Conservation (phyloP, 2,329 filamentous ascomycete genomes). For the Penicillium aurantiogriseum region DNA sequence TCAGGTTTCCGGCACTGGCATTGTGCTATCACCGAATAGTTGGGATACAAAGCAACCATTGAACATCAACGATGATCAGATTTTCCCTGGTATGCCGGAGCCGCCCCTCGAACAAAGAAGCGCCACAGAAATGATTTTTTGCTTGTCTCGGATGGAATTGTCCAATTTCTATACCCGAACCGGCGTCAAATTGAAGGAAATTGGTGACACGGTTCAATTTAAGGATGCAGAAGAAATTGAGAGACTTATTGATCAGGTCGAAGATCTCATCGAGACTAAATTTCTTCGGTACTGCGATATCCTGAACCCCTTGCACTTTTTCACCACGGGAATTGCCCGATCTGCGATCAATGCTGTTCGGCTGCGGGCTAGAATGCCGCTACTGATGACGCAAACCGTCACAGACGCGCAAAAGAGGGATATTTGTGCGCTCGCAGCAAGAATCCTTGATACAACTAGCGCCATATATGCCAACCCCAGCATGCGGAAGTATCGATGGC, state of each 20-base stretch:
- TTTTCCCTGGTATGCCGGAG: slow-evolving; percentile 41
- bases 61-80: slow-evolving; percentile 34
- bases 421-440: slow-evolving; percentile 11
- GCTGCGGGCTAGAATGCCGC: slow-evolving; percentile 44
- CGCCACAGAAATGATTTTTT: slow-evolving; percentile 45
- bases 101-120: slow-evolving; percentile 40
- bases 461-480: slow-evolving; percentile 39
- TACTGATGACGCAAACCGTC: slow-evolving; percentile 7
- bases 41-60: slow-evolving; percentile 42
- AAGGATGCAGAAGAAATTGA: slow-evolving; percentile 12
- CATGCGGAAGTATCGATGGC: slow-evolving; percentile 43
- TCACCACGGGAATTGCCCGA: slow-evolving; percentile 45
- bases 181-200: slow-evolving; percentile 10
- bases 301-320: slow-evolving; percentile 40
- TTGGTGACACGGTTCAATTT: slow-evolving; percentile 5
- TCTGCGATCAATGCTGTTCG: slow-evolving; percentile 45
- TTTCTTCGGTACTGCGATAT: slow-evolving; percentile 38
- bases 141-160: slow-evolving; percentile 28
- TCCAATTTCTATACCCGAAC: slow-evolving; percentile 23
- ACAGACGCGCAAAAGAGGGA: slow-evolving; percentile 5
- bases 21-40: slow-evolving; percentile 7
- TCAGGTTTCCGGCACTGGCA: slow-evolving; percentile 29
- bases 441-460: slow-evolving; percentile 28
- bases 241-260: slow-evolving; percentile 29
- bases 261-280: slow-evolving; percentile 33